These are phyloP conservation scores for Schizothecium vesticola DNA, from an alignment of 495 filamentous ascomycete species.

Conservation along the genomic window DNA sequence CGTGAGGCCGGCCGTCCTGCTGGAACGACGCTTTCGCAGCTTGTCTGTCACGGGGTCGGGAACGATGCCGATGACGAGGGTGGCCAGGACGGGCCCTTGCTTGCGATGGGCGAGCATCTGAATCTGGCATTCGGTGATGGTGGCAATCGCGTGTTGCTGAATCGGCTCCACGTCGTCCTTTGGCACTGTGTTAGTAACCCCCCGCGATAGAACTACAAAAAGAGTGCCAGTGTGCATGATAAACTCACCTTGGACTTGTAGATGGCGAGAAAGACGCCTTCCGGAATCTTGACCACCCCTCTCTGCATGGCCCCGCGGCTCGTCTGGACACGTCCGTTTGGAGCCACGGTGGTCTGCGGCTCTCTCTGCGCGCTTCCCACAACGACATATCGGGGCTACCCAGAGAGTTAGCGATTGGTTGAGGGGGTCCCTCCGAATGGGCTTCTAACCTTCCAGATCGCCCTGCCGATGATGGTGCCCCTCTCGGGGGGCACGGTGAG, in stretches of 20 bases:
- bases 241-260: slow-evolving; percentile 49
- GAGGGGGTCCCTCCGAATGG: neutral
- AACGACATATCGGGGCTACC: slow-evolving; percentile 44
- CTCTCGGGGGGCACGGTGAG: slow-evolving; percentile 52
- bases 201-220: neutral
- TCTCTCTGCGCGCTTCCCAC: slow-evolving; percentile 32
- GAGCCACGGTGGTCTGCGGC: slow-evolving; percentile 10
- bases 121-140: slow-evolving; percentile 48
- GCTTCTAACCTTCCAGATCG: slow-evolving; percentile 51
- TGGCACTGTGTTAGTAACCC: slow-evolving; percentile 3
- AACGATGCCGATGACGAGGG: slow-evolving; percentile 46
- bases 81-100: slow-evolving; percentile 44
- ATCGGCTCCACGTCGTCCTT: slow-evolving; percentile 48
- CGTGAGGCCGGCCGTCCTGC: slow-evolving; percentile 46
- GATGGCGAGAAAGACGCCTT: slow-evolving; percentile 46
- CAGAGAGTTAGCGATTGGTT: slow-evolving; percentile 4
- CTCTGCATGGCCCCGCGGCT: slow-evolving; percentile 24
- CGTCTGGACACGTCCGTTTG: slow-evolving; percentile 23
- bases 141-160: slow-evolving; percentile 44
- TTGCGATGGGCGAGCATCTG: slow-evolving; percentile 51
- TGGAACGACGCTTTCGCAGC: slow-evolving; percentile 51
- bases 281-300: slow-evolving; percentile 25
- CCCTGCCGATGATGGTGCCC: slow-evolving; percentile 49
- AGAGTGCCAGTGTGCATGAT: neutral
- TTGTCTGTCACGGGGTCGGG: slow-evolving; percentile 48